Percentiles rank a stretch among this genome's conserved stretches.
Evolutionary conservation across 805 yeast species (phyloP).

Genomic region (Clavispora vitiphila): DNA sequence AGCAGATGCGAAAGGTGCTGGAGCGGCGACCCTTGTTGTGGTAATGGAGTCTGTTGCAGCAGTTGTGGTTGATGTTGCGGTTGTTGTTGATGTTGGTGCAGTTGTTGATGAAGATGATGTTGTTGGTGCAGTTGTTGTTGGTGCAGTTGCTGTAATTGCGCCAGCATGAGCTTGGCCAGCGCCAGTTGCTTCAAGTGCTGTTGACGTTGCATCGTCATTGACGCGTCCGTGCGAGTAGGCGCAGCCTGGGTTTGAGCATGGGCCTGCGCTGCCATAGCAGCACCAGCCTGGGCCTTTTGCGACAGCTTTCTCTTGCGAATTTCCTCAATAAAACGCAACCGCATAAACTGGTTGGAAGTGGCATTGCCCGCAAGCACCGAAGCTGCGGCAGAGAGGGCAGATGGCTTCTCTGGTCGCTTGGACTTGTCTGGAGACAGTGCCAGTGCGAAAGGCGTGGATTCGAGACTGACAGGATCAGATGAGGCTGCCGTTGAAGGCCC

Average conservation of each 20-base stretch:
- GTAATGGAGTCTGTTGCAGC: not conserved
- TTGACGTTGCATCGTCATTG: not conserved
- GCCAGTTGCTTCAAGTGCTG: conserved; percentile 4
- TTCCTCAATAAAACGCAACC: conserved; percentile 85
- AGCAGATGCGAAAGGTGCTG: not conserved
- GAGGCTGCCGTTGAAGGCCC: conserved; percentile 22
- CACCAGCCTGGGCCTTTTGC: conserved; percentile 38
- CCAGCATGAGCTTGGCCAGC: conserved; percentile 2
- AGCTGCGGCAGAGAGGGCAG: conserved; percentile 12
- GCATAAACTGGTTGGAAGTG: conserved; percentile 65
- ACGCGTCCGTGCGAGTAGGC: conserved; percentile 1
- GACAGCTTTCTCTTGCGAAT: conserved; percentile 61
- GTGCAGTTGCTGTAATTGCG: conserved; percentile 9
- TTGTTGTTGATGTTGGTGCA: conserved; percentile 1
- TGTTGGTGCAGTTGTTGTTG: conserved; percentile 7
- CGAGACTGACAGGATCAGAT: conserved; percentile 11
- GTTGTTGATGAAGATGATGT: conserved; percentile 14
- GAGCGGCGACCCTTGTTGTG: not conserved
- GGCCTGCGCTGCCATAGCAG: conserved; percentile 35
- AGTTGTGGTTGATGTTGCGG: not conserved
- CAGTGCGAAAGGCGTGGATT: conserved; percentile 14
- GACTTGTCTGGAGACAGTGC: conserved; percentile 6
- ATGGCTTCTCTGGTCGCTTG: conserved; percentile 4
- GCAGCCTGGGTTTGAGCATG: conserved; percentile 2
- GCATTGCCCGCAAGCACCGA: conserved; percentile 20